These are phyloP conservation scores for Boletus sensibilis DNA, from an alignment of 768 basidiomycete genomes.

Conservation along the genomic window DNA sequence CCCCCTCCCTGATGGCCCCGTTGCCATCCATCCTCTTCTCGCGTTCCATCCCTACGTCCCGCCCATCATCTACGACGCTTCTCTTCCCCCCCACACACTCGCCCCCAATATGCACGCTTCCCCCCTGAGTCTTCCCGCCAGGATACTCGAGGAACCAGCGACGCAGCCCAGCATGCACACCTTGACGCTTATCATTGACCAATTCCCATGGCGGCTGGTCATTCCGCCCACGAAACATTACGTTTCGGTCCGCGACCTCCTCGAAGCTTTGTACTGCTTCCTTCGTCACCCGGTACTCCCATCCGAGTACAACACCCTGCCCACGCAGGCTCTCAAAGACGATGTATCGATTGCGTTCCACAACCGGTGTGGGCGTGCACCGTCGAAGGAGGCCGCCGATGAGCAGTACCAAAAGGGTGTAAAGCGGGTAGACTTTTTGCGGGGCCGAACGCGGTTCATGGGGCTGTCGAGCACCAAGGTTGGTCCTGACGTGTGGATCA, in stretches of 20 bases:
- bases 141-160: slow-evolving; percentile 29
- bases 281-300: slow-evolving; percentile 42
- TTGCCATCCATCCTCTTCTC: slow-evolving; percentile 32
- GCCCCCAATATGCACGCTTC: slow-evolving; percentile 27
- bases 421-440: slow-evolving; percentile 56
- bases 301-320: slow-evolving; percentile 40
- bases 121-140: slow-evolving; percentile 21
- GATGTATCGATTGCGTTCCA: slow-evolving; percentile 45
- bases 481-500: slow-evolving; percentile 37
- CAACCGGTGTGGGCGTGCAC: slow-evolving; percentile 37
- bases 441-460: slow-evolving; percentile 42
- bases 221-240: slow-evolving; percentile 30
- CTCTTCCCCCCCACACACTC: slow-evolving; percentile 21
- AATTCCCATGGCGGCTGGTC: slow-evolving; percentile 35
- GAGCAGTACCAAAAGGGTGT: slow-evolving; percentile 47
- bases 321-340: slow-evolving; percentile 32
- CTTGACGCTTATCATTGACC: slow-evolving; percentile 31
- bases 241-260: slow-evolving; percentile 49
- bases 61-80: slow-evolving; percentile 22
- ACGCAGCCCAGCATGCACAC: slow-evolving; percentile 31
- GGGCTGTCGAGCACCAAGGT: slow-evolving; percentile 43
- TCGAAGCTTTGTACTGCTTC: slow-evolving; percentile 42
- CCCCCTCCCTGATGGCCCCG: slow-evolving; percentile 28
- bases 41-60: slow-evolving; percentile 27
- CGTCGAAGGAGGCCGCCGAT: slow-evolving; percentile 30